A percentile compares a stretch with the other conserved stretches of the same genome.
Conservation (phyloP, 2,329 filamentous ascomycete species). For the Macrophomina pseudophaseolina region DNA sequence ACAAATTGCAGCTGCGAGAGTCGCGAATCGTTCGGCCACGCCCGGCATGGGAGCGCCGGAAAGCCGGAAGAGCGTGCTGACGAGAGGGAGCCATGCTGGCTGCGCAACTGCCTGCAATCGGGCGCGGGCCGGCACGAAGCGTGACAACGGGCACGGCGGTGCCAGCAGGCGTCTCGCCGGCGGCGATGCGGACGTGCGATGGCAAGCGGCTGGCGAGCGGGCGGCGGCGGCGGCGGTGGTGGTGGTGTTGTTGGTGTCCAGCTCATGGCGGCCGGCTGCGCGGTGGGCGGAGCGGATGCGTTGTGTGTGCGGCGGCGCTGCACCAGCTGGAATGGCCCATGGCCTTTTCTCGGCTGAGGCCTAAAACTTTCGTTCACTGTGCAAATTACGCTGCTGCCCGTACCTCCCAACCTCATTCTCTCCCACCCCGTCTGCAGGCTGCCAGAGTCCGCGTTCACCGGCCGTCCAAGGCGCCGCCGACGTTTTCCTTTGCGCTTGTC, state of each 20-base stretch:
- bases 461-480: slow-evolving; percentile 23
- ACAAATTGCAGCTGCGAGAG: slow-evolving; percentile 15
- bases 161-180: neutral
- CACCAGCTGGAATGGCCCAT: slow-evolving; percentile 7
- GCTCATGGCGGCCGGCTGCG: neutral
- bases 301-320: slow-evolving; percentile 13
- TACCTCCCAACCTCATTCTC: slow-evolving; percentile 23
- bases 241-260: neutral
- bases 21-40: slow-evolving; percentile 14
- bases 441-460: slow-evolving; percentile 18
- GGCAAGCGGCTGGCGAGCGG: neutral
- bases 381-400: slow-evolving; percentile 23
- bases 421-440: slow-evolving; percentile 18
- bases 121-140: slow-evolving; percentile 9
- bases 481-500: slow-evolving; percentile 20
- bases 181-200: neutral
- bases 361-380: slow-evolving; percentile 24
- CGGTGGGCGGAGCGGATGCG: slow-evolving; percentile 17
- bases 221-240: neutral
- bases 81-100: slow-evolving; percentile 1
- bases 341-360: slow-evolving; percentile 10
- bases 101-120: neutral
- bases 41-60: slow-evolving; percentile 21
- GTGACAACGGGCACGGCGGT: neutral
- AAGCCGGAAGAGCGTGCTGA: slow-evolving; percentile 23